Conservation (phyloP, 1,284 basidiomycete species). For the Melanopsichium pennsylvanicum region DNA sequence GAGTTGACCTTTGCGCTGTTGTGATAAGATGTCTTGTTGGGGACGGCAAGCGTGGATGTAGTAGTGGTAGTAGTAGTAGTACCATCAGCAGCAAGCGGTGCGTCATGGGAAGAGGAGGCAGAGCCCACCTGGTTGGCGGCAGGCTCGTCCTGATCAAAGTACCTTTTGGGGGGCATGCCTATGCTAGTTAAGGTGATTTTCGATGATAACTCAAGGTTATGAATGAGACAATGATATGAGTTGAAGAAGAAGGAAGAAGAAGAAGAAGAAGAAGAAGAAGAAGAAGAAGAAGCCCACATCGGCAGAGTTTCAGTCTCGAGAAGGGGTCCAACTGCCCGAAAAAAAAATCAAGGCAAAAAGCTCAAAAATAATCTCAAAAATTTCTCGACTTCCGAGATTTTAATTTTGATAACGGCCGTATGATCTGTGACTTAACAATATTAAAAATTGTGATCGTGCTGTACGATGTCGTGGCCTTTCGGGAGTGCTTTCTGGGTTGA, state of each 20-base stretch:
- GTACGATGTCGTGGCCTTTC: constrained; percentile 22
- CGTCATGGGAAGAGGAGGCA: too few species aligned
- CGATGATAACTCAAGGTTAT: too few species aligned
- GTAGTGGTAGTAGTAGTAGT: too few species aligned
- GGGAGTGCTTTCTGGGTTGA: not conserved
- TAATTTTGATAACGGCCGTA: not conserved
- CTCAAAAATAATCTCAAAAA: constrained; percentile 10
- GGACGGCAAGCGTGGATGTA: too few species aligned
- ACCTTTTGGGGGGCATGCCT: constrained; percentile 50
- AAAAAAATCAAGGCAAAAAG: too few species aligned
- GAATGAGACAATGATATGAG: constrained; percentile 1
- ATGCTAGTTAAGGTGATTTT: not conserved
- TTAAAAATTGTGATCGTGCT: constrained; percentile 10
- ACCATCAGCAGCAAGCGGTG: too few species aligned
- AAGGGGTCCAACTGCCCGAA: constrained; percentile 4
- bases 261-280: not conserved
- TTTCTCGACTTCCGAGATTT: constrained; percentile 24
- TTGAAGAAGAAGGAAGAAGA: too few species aligned
- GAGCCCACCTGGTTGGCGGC: constrained; percentile 3
- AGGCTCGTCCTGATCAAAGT: constrained; percentile 48
- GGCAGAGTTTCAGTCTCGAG: not conserved
- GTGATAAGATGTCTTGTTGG: constrained; percentile 1
- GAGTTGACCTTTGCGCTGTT: constrained; percentile 31
- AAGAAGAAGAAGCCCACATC: not conserved
- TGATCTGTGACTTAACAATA: not conserved